These are phyloP conservation scores for Chrysoporthe cubensis DNA, from an alignment of 2,329 filamentous ascomycete species.

Conservation along the genomic window DNA sequence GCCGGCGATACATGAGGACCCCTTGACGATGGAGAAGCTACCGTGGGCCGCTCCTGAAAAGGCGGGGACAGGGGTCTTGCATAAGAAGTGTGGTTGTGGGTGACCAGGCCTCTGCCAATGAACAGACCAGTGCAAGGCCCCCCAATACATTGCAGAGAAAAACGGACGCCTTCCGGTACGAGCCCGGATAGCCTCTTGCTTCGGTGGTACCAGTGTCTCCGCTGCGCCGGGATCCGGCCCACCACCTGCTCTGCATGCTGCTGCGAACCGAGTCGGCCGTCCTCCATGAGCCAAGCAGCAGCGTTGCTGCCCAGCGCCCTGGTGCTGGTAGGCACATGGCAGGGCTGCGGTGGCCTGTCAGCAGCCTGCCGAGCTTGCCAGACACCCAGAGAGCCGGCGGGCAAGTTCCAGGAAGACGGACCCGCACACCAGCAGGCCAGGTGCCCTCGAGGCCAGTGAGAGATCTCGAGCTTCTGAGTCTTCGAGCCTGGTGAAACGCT, in stretches of 20 bases:
- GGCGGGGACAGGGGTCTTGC: slow-evolving; percentile 21
- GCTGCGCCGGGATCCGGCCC: slow-evolving; percentile 3
- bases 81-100: slow-evolving; percentile 7
- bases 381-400: background rate
- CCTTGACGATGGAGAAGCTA: slow-evolving; percentile 15
- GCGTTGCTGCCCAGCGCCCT: background rate
- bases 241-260: background rate
- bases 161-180: background rate
- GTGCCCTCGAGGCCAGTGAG: background rate
- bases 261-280: background rate
- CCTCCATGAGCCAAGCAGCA: background rate
- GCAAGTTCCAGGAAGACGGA: slow-evolving; percentile 1
- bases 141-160: background rate
- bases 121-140: slow-evolving; percentile 6
- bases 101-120: slow-evolving; percentile 12
- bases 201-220: slow-evolving; percentile 2
- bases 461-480: background rate
- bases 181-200: background rate
- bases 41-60: slow-evolving; percentile 20
- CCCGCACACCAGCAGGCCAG: background rate
- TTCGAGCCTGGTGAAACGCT: background rate
- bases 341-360: slow-evolving; percentile 4
- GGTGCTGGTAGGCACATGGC: background rate
- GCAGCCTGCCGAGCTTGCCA: slow-evolving; percentile 1
- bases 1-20: slow-evolving; percentile 7